Conservation (phyloP, 2,329 filamentous ascomycete species). For the Decorospora gaudefroyi region DNA sequence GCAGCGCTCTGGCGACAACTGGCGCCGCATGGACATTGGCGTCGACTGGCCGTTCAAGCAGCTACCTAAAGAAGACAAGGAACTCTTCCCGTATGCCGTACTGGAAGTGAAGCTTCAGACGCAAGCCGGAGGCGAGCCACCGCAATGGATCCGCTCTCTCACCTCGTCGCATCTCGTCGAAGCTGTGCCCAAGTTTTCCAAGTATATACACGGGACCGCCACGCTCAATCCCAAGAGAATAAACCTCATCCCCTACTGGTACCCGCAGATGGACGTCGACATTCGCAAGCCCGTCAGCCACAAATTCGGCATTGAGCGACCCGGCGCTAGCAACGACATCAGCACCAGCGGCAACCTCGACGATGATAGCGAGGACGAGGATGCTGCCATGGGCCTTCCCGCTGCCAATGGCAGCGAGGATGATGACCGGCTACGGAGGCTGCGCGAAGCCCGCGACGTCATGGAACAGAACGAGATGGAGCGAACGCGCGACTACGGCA, state of each 20-base stretch:
- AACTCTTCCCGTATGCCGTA: conserved; percentile 92
- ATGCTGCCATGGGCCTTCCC: conserved; percentile 43
- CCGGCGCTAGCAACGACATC: conserved; percentile 72
- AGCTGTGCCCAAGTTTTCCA: conserved; percentile 98
- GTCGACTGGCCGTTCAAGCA: conserved; percentile 95
- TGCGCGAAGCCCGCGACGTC: conserved; percentile 57
- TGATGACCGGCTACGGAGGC: conserved; percentile 53
- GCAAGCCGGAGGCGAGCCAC: conserved; percentile 90
- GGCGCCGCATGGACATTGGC: conserved; percentile 96
- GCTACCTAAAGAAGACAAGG: conserved; percentile 79
- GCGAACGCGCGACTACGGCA: conserved; percentile 55
- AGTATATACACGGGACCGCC: conserved; percentile 96
- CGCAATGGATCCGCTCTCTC: conserved; percentile 93
- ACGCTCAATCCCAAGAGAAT: conserved; percentile 86
- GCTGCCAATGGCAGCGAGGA: conserved; percentile 42
- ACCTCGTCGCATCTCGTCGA: conserved; percentile 94
- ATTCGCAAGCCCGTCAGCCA: conserved; percentile 91
- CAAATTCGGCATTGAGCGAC: conserved; percentile 86
- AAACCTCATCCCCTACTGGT: conserved; percentile 91
- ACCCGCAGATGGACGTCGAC: conserved; percentile 97
- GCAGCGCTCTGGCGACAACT: conserved; percentile 79
- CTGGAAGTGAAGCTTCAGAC: conserved; percentile 98
- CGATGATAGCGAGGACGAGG: conserved; percentile 70
- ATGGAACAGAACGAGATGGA: conserved; percentile 57
- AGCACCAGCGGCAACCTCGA: conserved; percentile 78